Evolutionary conservation across 208 protist species (phyloP).

Genomic region (Leishmania tarentolae): DNA sequence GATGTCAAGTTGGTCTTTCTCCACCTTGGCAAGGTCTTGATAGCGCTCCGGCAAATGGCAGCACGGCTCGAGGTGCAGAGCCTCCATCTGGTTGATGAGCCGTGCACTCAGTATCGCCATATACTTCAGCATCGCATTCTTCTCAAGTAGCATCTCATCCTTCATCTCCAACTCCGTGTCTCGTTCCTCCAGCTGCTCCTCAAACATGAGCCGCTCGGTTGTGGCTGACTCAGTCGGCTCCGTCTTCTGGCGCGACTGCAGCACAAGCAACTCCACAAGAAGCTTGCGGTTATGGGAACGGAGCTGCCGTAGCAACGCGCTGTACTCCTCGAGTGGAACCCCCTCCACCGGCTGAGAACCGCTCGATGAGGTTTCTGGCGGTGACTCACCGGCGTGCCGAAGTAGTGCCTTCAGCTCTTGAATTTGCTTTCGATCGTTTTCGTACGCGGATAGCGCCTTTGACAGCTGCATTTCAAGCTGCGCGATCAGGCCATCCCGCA

Average conservation of each 20-base stretch:
- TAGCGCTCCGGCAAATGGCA: constrained; percentile 72
- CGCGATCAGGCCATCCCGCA: constrained; percentile 56
- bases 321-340: constrained; percentile 73
- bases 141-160: constrained; percentile 81
- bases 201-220: constrained; percentile 20
- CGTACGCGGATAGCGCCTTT: constrained; percentile 40
- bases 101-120: constrained; percentile 65
- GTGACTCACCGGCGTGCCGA: constrained; percentile 18
- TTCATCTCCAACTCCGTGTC: constrained; percentile 72
- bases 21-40: constrained; percentile 57
- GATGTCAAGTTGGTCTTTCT: constrained; percentile 51
- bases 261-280: constrained; percentile 35
- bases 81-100: constrained; percentile 76
- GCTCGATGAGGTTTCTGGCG: constrained; percentile 26
- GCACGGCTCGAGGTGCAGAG: constrained; percentile 65
- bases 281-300: constrained; percentile 59
- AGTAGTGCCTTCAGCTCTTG: constrained; percentile 46
- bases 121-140: constrained; percentile 78
- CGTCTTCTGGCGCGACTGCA: constrained; percentile 16
- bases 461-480: constrained; percentile 63
- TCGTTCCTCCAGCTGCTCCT: constrained; percentile 63
- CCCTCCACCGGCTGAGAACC: constrained; percentile 52
- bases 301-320: constrained; percentile 57
- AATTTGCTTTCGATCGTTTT: constrained; percentile 48
- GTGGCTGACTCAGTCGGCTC: constrained; percentile 1